Conservation (phyloP, 805 yeast genomes). For the Saturnispora gosingensis region DNA sequence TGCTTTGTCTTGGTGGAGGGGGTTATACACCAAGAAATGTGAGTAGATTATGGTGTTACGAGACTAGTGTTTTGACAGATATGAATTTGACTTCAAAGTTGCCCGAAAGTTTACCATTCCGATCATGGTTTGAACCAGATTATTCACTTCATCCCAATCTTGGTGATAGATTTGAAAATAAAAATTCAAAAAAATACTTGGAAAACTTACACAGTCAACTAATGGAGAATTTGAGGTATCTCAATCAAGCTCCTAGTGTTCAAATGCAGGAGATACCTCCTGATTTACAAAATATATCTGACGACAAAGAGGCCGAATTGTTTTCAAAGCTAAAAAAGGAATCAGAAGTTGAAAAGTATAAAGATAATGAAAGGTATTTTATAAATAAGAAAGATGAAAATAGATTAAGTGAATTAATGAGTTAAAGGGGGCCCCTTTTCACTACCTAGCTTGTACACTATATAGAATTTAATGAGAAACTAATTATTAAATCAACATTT, state of each 20-base stretch:
- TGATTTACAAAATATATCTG: conserved; percentile 32
- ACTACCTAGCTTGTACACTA: background rate
- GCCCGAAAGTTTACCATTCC: conserved; percentile 67
- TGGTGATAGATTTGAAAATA: conserved; percentile 77
- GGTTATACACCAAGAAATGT: conserved; percentile 97
- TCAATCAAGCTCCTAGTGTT: conserved; percentile 92
- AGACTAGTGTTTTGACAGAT: conserved; percentile 81
- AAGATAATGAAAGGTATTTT: conserved; percentile 31
- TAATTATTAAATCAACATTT: background rate
- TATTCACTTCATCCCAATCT: conserved; percentile 76
- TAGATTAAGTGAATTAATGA: conserved; percentile 26
- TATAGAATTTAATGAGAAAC: background rate
- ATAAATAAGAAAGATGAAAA: conserved; percentile 32
- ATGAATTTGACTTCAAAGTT: conserved; percentile 66
- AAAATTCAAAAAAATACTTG: conserved; percentile 71
- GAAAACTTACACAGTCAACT: conserved; percentile 70
- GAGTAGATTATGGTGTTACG: conserved; percentile 91
- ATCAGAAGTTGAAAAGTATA: conserved; percentile 25
- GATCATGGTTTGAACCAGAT: conserved; percentile 85
- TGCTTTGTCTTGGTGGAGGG: conserved; percentile 93
- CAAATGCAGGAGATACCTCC: conserved; percentile 90
- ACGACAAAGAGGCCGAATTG: conserved; percentile 35
- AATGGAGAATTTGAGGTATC: conserved; percentile 68
- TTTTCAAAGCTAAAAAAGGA: conserved; percentile 28
- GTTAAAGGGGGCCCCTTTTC: background rate